Evolutionary conservation across 1,139 yeast species (phyloP).

Genomic region (Candida glucosophila): DNA sequence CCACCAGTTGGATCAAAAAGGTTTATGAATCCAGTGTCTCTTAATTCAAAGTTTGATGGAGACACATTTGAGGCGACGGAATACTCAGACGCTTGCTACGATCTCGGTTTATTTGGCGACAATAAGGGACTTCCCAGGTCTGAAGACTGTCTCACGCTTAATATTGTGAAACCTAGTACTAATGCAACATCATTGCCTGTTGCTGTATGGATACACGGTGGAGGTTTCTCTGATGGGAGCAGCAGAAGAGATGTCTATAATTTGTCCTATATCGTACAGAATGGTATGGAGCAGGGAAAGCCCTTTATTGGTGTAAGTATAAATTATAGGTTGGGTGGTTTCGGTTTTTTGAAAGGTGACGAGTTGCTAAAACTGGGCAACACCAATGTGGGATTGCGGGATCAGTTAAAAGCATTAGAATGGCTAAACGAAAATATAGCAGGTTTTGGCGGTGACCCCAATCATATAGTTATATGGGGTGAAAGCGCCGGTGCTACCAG

Average conservation of each 20-base stretch:
- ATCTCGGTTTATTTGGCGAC: slow-evolving; percentile 1
- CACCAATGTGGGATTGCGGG: slow-evolving; percentile 9
- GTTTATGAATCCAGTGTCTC: slow-evolving; percentile 9
- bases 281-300: no score
- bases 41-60: slow-evolving; percentile 14
- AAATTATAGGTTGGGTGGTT: slow-evolving; percentile 23
- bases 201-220: no score
- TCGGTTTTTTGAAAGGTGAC: slow-evolving; percentile 18
- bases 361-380: slow-evolving; percentile 10
- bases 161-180: slow-evolving; percentile 13
- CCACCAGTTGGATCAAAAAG: slow-evolving; percentile 12
- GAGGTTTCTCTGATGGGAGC: no score
- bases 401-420: slow-evolving; percentile 21
- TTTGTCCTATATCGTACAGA: no score
- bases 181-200: no score
- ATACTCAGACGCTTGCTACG: slow-evolving; percentile 1
- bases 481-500: slow-evolving; percentile 28
- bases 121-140: slow-evolving; percentile 1
- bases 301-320: slow-evolving; percentile 22
- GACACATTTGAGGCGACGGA: slow-evolving; percentile 1
- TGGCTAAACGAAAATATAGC: slow-evolving; percentile 22
- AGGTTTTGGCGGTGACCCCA: slow-evolving; percentile 26
- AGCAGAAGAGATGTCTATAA: no score
- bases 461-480: slow-evolving; percentile 22
- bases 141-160: slow-evolving; percentile 2